Conservation (phyloP, 73 alveolate genomes). For the Paramecium primaurelia region DNA sequence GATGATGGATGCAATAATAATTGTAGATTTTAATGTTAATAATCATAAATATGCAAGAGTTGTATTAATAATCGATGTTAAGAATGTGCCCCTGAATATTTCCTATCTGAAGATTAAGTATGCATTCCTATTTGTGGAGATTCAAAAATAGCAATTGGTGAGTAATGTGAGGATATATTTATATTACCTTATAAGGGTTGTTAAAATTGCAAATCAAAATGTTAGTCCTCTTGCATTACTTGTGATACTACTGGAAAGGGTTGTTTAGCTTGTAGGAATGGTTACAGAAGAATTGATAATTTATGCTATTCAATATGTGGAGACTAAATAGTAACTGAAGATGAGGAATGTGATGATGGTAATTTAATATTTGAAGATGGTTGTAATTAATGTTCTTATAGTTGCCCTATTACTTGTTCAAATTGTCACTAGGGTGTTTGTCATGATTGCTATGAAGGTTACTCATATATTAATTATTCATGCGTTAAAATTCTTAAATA, state of each 20-base stretch:
- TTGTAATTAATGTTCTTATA: neutral
- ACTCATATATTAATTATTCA: no score
- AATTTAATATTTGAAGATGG: neutral
- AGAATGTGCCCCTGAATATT: neutral
- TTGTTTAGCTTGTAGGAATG: neutral
- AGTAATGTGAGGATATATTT: neutral
- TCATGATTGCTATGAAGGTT: neutral
- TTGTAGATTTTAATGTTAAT: neutral
- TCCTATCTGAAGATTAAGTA: neutral
- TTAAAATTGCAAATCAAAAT: neutral
- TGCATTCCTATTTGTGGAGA: neutral
- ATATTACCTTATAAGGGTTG: neutral
- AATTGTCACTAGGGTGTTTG: neutral
- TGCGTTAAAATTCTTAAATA: no score
- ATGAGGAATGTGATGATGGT: neutral
- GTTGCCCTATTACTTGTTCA: neutral
- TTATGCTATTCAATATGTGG: neutral
- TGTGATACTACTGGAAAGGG: neutral
- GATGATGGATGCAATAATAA: neutral
- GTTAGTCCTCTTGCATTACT: neutral
- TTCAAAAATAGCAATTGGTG: neutral
- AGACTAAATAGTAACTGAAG: neutral
- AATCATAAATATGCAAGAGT: neutral
- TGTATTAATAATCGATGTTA: neutral
- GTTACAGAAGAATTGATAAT: neutral